These are phyloP conservation scores for Scheffersomyces illinoinensis DNA, from an alignment of 1,139 yeast species.

Conservation along the genomic window DNA sequence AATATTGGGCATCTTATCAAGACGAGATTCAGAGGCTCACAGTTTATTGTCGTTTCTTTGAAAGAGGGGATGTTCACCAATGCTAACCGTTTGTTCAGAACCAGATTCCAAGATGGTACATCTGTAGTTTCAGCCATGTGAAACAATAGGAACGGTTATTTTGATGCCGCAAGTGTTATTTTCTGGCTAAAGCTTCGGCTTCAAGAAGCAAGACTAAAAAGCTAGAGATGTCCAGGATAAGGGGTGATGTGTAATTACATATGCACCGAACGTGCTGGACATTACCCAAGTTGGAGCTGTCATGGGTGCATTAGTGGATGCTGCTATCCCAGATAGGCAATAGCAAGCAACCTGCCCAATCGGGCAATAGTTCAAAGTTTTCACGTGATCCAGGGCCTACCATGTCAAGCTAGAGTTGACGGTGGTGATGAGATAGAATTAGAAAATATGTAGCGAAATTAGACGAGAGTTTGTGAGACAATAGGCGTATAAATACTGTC, in stretches of 20 bases:
- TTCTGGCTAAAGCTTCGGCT: background rate
- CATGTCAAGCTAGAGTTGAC: background rate
- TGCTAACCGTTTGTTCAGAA: constrained; percentile 91
- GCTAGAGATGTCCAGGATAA: background rate
- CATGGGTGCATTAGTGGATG: background rate
- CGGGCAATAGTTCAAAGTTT: background rate
- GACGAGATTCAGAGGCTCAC: constrained; percentile 92
- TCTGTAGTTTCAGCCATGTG: constrained; percentile 76
- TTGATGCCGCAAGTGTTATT: background rate
- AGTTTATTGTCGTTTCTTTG: constrained; percentile 92
- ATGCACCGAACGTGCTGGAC: background rate
- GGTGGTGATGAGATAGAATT: background rate
- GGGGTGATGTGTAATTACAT: background rate
- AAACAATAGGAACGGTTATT: background rate
- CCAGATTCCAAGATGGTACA: constrained; percentile 95
- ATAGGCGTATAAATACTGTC: background rate
- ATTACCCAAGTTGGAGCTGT: background rate
- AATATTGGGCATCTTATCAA: constrained; percentile 95
- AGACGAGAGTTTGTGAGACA: background rate
- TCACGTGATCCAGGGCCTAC: background rate
- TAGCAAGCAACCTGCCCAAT: background rate
- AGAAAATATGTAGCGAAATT: too few relatives aligned
- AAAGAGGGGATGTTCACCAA: constrained; percentile 98
- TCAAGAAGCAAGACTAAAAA: background rate
- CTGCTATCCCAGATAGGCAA: background rate